These are phyloP conservation scores for Macrolepiota fuliginosa DNA, from an alignment of 768 basidiomycete species.

Conservation along the genomic window DNA sequence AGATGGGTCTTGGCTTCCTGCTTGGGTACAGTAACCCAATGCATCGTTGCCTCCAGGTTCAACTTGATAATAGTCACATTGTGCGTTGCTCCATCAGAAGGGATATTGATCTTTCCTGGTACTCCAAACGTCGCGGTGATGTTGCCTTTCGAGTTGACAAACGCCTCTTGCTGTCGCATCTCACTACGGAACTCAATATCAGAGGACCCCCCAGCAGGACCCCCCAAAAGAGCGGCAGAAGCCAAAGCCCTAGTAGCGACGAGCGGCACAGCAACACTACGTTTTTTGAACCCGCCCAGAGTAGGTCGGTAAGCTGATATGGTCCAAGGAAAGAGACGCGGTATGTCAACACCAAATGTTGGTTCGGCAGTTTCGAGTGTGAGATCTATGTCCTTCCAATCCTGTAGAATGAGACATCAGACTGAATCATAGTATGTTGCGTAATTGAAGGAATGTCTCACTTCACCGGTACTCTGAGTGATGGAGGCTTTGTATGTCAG, in stretches of 20 bases:
- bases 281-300: background rate
- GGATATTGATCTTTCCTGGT: slow-evolving; percentile 40
- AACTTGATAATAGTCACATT: slow-evolving; percentile 40
- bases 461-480: slow-evolving; percentile 42
- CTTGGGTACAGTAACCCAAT: slow-evolving; percentile 42
- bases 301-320: slow-evolving; percentile 24
- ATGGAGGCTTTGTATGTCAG: slow-evolving; percentile 41
- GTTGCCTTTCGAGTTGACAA: slow-evolving; percentile 34
- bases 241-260: background rate
- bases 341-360: slow-evolving; percentile 36
- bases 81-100: slow-evolving; percentile 36
- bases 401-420: slow-evolving; percentile 20
- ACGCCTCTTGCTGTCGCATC: slow-evolving; percentile 20
- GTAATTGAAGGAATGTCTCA: background rate
- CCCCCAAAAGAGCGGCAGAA: too few relatives aligned
- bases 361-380: slow-evolving; percentile 43
- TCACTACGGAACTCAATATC: too few relatives aligned
- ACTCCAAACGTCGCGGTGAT: slow-evolving; percentile 39
- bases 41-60: slow-evolving; percentile 34
- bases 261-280: background rate
- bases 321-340: slow-evolving; percentile 35
- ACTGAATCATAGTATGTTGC: background rate
- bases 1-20: slow-evolving; percentile 35
- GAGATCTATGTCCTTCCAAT: slow-evolving; percentile 40
- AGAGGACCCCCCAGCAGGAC: too few relatives aligned